A percentile compares a stretch with the other conserved stretches of the same genome.
phyloP scores from a whole-genome alignment of 306 rosid species.

The Cicer chorassanicum region DNA sequence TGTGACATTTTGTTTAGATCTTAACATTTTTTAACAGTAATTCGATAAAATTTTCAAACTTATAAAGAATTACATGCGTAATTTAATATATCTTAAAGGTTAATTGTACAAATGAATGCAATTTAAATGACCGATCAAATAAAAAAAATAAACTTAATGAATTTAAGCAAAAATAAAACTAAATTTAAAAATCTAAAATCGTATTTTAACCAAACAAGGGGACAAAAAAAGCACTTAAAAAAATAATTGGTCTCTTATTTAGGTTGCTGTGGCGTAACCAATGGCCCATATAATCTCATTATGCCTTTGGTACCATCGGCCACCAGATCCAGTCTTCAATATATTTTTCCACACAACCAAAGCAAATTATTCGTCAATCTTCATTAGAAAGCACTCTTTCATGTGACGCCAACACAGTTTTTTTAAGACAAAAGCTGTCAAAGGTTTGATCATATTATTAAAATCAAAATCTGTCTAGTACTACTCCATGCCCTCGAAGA shows the following conservation, averaged over 20 bases:
- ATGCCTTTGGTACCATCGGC: slow-evolving; percentile 39
- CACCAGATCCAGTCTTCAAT: slow-evolving; percentile 42
- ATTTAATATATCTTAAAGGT: too few species aligned
- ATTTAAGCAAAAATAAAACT: accelerated
- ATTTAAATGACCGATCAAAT: too few species aligned
- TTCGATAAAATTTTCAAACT: too few species aligned
- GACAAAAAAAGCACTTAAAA: slow-evolving; percentile 42
- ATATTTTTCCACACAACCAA: slow-evolving; percentile 8
- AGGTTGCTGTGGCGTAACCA: slow-evolving; percentile 35
- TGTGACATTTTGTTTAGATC: too few species aligned
- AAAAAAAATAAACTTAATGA: too few species aligned
- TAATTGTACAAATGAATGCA: too few species aligned
- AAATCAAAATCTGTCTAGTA: not conserved
- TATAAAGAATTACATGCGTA: too few species aligned
- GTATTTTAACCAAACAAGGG: slow-evolving; percentile 11
- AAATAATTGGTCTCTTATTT: slow-evolving; percentile 43
- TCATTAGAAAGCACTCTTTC: slow-evolving; percentile 42
- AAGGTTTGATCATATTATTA: slow-evolving; percentile 8
- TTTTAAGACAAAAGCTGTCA: slow-evolving; percentile 35
- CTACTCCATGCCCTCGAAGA: not conserved
- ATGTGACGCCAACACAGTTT: slow-evolving; percentile 39
- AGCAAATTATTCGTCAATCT: slow-evolving; percentile 47
- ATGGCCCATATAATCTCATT: slow-evolving; percentile 49
- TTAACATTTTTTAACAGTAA: too few species aligned
- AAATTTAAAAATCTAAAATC: too few species aligned